Conservation (phyloP, 1,139 yeast species). For the Candida sp. region DNA sequence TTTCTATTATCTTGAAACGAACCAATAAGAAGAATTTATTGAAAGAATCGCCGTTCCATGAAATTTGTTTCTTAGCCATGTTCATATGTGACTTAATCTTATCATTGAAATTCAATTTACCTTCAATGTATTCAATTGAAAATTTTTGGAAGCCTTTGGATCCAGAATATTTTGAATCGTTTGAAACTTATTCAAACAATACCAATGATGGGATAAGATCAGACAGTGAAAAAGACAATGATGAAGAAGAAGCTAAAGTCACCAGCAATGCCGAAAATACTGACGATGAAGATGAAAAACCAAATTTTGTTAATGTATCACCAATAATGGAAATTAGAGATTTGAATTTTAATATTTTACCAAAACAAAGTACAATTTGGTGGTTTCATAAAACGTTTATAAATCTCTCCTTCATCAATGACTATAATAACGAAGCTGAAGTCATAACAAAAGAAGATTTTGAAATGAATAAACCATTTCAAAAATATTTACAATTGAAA, state of each 20-base stretch:
- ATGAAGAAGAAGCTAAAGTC: conserved; percentile 1
- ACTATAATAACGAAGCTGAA: conserved; percentile 22
- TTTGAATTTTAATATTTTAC: conserved; percentile 6
- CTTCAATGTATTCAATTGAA: conserved; percentile 29
- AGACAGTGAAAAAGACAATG: neutral
- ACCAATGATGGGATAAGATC: neutral
- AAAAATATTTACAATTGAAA: conserved; percentile 28
- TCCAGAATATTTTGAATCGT: conserved; percentile 24
- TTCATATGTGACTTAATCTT: conserved; percentile 31
- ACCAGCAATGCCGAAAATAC: neutral
- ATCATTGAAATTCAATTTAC: conserved; percentile 28
- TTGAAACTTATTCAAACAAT: conserved; percentile 9
- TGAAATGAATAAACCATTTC: conserved; percentile 17
- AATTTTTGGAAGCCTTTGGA: conserved; percentile 31
- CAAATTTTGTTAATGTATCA: neutral
- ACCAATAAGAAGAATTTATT: conserved; percentile 16
- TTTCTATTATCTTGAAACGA: conserved; percentile 22
- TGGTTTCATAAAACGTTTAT: conserved; percentile 35
- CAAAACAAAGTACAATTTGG: conserved; percentile 25
- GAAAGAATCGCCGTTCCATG: conserved; percentile 26
- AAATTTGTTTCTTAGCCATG: conserved; percentile 36
- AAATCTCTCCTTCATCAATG: conserved; percentile 26
- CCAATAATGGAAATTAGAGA: neutral
- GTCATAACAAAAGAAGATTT: conserved; percentile 25
- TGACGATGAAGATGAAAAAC: neutral